phyloP scores from a whole-genome alignment of 257 asterid species.

The Catharanthus roseus region DNA sequence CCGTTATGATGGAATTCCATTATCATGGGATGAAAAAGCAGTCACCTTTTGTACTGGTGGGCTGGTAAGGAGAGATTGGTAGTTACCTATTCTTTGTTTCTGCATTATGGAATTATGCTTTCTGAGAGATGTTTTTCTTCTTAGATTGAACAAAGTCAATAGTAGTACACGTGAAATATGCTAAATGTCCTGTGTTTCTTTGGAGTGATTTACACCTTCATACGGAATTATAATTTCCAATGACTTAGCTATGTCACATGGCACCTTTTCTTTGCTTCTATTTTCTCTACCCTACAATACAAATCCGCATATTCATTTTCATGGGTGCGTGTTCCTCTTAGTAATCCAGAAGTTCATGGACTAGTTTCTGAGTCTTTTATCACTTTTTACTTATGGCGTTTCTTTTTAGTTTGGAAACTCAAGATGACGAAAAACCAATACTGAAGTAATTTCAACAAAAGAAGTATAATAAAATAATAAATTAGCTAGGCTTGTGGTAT shows the following conservation, averaged over 20 bases:
- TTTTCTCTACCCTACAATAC: not conserved
- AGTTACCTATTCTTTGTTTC: not conserved
- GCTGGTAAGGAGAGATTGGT: slow-evolving; percentile 42
- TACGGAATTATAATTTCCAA: not conserved
- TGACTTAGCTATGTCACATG: not conserved
- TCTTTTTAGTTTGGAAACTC: not conserved
- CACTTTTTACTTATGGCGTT: not conserved
- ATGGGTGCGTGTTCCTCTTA: not conserved
- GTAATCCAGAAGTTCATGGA: not conserved
- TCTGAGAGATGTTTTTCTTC: not conserved
- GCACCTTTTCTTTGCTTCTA: not conserved
- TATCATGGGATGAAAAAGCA: slow-evolving; percentile 88
- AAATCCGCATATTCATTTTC: slow-evolving; percentile 6
- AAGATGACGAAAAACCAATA: not conserved
- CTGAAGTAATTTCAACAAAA: slow-evolving; percentile 1
- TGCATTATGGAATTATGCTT: not conserved
- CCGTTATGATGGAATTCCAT: slow-evolving; percentile 90
- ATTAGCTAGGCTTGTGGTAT: not conserved
- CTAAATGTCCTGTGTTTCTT: not conserved
- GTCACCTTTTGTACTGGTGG: slow-evolving; percentile 94
- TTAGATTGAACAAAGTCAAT: not conserved
- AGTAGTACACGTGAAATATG: not conserved
- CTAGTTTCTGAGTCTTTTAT: not conserved
- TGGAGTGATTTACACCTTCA: not conserved
- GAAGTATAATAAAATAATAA: not conserved